Base-by-base conservation (phyloP, 495 filamentous ascomycete species). In the Tuber melanosporum region DNA sequence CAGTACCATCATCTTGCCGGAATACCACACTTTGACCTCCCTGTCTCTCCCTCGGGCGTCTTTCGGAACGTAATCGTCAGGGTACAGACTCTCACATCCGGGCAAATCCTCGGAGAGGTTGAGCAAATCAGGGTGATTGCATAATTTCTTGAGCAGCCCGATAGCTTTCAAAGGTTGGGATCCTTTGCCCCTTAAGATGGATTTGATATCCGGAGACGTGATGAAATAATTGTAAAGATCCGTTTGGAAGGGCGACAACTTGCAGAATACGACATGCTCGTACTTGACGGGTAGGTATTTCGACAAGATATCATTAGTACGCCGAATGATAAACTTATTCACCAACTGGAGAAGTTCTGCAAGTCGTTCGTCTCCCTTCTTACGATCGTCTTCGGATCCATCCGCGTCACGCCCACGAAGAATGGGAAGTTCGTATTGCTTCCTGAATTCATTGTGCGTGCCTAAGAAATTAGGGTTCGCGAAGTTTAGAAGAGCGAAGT, bases 201-300 rank as follows among this genome's bases (percentile, higher is more conserved):
- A 93, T 83, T 94, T 93, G 84, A 99, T 98, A 74, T 97, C 94
- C 0, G 96, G 95, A 73, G 94, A 97, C 71, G 93, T 91, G 84
- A 99, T 93, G 85, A 99, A 99, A 84, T 97, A 91, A 80, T 95
- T 97, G 85, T 99, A 99, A 10, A 99, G 87, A 77, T 91, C 92
- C 70, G 94, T 86, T 83, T 99, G 95, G 85, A 99, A 98, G 0
- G 92, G 91, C 39, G 94, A 91, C 46, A 97, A 88, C 81, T 96
- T 97, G 87, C 95, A 99, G 86, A 99, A 99, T n/a, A 99, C 96
- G 44, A 99, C 95, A 85, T 99, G 95, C 82, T 99, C 95, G 85
- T 99, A 99, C 85, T 99, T 99, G 85, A 98, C 90, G 3, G 95
- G 96, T 71, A 99, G 88, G 85, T 99, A 99, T 83, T 99, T 98